Conservation (phyloP, 208 protist species). For the Crithidia expoeki region DNA sequence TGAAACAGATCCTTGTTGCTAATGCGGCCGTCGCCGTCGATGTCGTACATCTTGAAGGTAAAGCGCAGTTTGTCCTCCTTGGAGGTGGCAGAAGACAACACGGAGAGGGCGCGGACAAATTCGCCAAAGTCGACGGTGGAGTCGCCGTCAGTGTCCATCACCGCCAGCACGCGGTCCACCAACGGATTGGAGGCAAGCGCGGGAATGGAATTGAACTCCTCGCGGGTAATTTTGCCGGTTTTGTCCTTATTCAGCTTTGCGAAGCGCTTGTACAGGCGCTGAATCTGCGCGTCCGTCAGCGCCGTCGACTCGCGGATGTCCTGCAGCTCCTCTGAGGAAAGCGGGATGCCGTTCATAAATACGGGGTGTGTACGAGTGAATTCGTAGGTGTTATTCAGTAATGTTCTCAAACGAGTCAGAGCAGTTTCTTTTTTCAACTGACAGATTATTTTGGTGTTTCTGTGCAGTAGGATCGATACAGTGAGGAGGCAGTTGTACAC, state of each 20-base stretch:
- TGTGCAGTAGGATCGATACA: too few relatives aligned
- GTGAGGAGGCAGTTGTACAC: too few relatives aligned
- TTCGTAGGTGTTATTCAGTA: slow-evolving; percentile 4
- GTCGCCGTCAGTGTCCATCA: slow-evolving; percentile 81
- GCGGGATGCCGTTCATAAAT: slow-evolving; percentile 44
- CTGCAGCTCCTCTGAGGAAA: slow-evolving; percentile 65
- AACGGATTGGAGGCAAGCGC: slow-evolving; percentile 86
- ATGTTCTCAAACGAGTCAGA: too few relatives aligned
- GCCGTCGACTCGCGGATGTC: slow-evolving; percentile 69
- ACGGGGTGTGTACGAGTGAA: background rate
- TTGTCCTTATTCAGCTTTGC: slow-evolving; percentile 77
- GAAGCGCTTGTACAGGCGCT: slow-evolving; percentile 86
- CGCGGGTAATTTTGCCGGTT: slow-evolving; percentile 68
- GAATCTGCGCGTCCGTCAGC: slow-evolving; percentile 85
- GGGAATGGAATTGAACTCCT: slow-evolving; percentile 75
- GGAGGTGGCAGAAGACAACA: slow-evolving; percentile 74
- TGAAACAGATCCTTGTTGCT: slow-evolving; percentile 93
- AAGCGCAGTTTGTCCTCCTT: slow-evolving; percentile 89
- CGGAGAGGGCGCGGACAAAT: slow-evolving; percentile 82
- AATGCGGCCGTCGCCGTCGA: slow-evolving; percentile 94
- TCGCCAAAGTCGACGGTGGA: slow-evolving; percentile 83
- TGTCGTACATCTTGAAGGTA: slow-evolving; percentile 95
- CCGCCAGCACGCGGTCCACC: slow-evolving; percentile 77
- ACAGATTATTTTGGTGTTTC: background rate
- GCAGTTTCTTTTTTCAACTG: background rate